Evolutionary conservation across 305 asterid genomes (phyloP), one percentile per base, ranked within the genome.

Genomic region (Fraxinus sp.): DNA sequence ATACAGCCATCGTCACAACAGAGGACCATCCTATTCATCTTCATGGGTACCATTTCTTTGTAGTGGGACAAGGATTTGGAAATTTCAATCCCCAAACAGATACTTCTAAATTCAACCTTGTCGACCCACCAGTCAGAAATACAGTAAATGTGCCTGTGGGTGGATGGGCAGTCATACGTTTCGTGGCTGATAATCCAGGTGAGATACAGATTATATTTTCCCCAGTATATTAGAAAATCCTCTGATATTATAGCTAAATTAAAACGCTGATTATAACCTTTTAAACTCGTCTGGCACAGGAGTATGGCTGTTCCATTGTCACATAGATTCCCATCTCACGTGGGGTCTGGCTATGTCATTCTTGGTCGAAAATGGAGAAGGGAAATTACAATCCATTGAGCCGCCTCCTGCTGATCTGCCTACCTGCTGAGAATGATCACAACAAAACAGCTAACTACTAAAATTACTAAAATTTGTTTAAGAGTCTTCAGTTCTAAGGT

Each of bases 261-360:
- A 10, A 35, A 30, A 77, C 2, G 32, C 20, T 59, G 18, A 30
- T n/a, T 30, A 26, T 4, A 78, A 8, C 74, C 18, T 59, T 13
- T 13, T 24, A 18, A 5, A 10, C 55, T 79, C 66, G 20, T 3
- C 74, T 46, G 77, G 1, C 75, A 46, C 90, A 87, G 90, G 92
- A 28, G 90, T 88, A 74, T 89, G 92, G 91, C 75, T 89, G 41
- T 35, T 89, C 41, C 92, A 89, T 36, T 89, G 92, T 78, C 92
- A 87, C 89, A 87, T 88, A 83, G 92, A 89, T 80, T 83, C 92
- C 18, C 92, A 89, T 85, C 85, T 88, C 0, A 78, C 88, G 0
- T 89, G 88, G 89, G 91, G 91, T 11, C 76, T 88, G 80, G 91
- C 76, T 2, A 88, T 78, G 87, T 44, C 89, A 16, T 88, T 88